phyloP scores from a whole-genome alignment of 2,329 filamentous ascomycete species.

The Colletotrichum filicis region DNA sequence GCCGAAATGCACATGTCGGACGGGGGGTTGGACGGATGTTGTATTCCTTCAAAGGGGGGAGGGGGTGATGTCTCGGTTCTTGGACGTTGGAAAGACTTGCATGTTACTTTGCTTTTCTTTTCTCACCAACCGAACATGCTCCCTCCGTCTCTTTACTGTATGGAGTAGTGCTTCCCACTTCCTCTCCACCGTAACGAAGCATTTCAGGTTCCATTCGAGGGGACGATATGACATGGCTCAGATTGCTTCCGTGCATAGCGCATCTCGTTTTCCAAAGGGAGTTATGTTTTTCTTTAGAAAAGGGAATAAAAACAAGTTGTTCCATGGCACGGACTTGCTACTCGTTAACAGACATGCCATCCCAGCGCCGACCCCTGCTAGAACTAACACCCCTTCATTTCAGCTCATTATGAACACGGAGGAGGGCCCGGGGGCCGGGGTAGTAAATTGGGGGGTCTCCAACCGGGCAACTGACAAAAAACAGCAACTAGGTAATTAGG shows the following conservation, averaged over 20 bases:
- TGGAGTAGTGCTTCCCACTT: no score
- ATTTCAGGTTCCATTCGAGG: background rate
- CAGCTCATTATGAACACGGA: conserved; percentile 2
- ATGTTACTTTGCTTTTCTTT: background rate
- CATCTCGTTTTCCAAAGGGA: background rate
- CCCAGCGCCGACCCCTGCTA: background rate
- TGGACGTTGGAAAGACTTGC: background rate
- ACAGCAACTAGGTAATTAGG: background rate
- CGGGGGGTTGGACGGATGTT: background rate
- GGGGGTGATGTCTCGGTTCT: no score
- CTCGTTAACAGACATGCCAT: background rate
- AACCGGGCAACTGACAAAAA: background rate
- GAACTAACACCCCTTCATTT: conserved; percentile 17
- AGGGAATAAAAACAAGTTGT: background rate
- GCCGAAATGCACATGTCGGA: background rate
- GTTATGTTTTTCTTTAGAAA: background rate
- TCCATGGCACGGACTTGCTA: background rate
- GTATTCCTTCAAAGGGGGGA: background rate
- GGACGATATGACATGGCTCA: background rate
- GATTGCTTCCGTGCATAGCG: background rate
- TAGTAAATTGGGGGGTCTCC: no score
- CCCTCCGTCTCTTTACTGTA: background rate
- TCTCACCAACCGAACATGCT: background rate
- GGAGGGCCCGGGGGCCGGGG: background rate
- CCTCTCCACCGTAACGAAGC: no score